phyloP scores from a whole-genome alignment of 208 protist species.

The Trypanosoma vivax region DNA sequence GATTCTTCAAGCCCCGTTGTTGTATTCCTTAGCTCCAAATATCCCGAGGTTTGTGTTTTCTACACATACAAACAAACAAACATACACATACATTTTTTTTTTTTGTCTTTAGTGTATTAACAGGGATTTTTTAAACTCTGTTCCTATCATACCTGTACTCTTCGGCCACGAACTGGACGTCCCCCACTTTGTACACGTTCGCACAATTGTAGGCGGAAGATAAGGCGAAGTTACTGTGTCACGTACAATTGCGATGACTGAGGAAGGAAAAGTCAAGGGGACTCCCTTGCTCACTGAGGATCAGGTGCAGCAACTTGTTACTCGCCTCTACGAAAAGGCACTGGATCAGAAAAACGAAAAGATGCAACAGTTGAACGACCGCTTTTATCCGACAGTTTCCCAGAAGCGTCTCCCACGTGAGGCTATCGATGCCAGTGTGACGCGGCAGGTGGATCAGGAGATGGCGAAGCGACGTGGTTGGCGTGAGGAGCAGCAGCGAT shows the following conservation, averaged over 20 bases:
- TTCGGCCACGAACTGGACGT: no score
- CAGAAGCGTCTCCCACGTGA: slow-evolving; percentile 40
- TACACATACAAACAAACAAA: not conserved
- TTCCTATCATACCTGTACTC: not conserved
- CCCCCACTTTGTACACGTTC: no score
- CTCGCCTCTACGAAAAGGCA: slow-evolving; percentile 63
- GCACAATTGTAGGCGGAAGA: not conserved
- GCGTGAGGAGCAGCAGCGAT: slow-evolving; percentile 31
- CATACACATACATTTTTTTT: not conserved
- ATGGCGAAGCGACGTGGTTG: slow-evolving; percentile 33
- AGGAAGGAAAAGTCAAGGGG: not conserved
- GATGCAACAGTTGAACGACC: slow-evolving; percentile 50
- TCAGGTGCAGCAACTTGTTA: slow-evolving; percentile 44
- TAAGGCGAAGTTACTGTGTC: not conserved
- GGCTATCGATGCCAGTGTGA: slow-evolving; percentile 57
- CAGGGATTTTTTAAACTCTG: not conserved
- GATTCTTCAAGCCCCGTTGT: no score
- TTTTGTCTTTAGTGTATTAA: no score
- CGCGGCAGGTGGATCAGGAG: slow-evolving; percentile 71
- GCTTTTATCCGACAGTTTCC: slow-evolving; percentile 61
- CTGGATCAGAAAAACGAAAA: slow-evolving; percentile 38
- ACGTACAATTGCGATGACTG: not conserved
- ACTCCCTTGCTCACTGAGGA: slow-evolving; percentile 27
- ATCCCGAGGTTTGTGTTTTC: no score
- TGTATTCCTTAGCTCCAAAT: no score